Evolutionary conservation across 768 basidiomycete genomes (phyloP), one percentile per base, ranked within the genome.

Genomic region (Tricholoma sp.): DNA sequence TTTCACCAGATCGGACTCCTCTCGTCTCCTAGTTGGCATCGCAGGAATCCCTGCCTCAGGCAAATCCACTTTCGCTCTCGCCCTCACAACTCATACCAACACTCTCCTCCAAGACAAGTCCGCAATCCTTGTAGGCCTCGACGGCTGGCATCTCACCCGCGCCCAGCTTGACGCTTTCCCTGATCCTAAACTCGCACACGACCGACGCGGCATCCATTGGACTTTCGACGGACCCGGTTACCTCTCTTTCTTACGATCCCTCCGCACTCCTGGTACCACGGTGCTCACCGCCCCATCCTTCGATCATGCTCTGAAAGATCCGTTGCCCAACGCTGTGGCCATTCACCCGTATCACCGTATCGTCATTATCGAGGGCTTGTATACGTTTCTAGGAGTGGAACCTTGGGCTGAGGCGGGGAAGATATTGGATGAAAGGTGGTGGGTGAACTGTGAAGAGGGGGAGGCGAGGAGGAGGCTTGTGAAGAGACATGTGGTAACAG

Each of bases 141-240:
- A 98, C 67, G 95, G 96, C 10, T 98, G 94, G 93, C 95, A 98
- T 69, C 78, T 89, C 58, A 82, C 89, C 16, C 83, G 92, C 21
- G 80, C 83, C 4, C 84, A 90, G 61, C 82, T 98, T 24, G 91
- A 91, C 64, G 66, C 73, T 19, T 80, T 94, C 66, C 82, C 84
- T 12, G 85, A 97, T 68, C 87, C 94, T 0, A 76, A 80, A 53
- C 79, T 85, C 39, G 93, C 94, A 0, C 84, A 88, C 62, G 86
- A 86, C 80, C 56, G 91, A 47, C 82, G 94, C 19, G 95, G 95
- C 2, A 85, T 80, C 12, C 89, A 94, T 62, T 96, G 93, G 89
- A 97, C 94, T 1, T 98, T 98, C 65, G 87, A 97, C 62, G 84
- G 82, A 5, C 61, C 68, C n/a, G 76, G 77, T 22, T 97, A 94